Base-by-base conservation (phyloP, 2,329 filamentous ascomycete species). In the Madurella fahalii region DNA sequence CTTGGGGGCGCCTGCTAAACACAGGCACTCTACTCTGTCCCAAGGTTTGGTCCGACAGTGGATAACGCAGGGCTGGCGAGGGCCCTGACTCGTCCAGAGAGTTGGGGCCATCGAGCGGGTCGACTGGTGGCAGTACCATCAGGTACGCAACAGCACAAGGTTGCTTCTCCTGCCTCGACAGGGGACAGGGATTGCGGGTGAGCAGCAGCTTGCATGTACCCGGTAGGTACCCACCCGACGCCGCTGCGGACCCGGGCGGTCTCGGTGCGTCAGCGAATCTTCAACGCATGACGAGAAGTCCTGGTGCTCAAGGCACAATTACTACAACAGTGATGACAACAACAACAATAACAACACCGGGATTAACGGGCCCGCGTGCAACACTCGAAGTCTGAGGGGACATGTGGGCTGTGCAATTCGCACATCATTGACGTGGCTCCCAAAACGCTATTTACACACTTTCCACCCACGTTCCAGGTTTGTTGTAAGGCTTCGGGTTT, bases 131-230 rank as follows among this genome's bases (percentile, higher is more conserved):
- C 58, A 53, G 55, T 59, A 62, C 60, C 37, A 45, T 37, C 43
- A 61, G 57, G 55, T 62, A 62, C 58, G 45, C 49, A 55, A 40
- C 49, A 31, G 42, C 49, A 25, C 41, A 43, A 50, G 40, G 40
- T 56, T 51, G 44, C 60, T 59, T 62, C 52, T 60, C 52, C 54
- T 57, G 58, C 58, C 59, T 7, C 53, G 57, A 50, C 59, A 60
- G 47, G 62, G 59, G 49, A 41, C 62, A 63, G 57, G 57, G 58
- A 62, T 63, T 57, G 61, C 61, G 59, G 61, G 61, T 63, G 62
- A 61, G 59, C 62, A 63, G 59, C 61, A 62, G 50, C 50, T 52
- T 61, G 60, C 56, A 61, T 58, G 56, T 56, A 54, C 46, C 54
- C 39, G 41, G 47, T 52, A 48, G 51, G 50, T 50, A 60, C 56